A percentile compares a stretch with the other conserved stretches of the same genome.
Conservation (phyloP, 208 protist genomes). For the Kentomonas sorsogonicus region DNA sequence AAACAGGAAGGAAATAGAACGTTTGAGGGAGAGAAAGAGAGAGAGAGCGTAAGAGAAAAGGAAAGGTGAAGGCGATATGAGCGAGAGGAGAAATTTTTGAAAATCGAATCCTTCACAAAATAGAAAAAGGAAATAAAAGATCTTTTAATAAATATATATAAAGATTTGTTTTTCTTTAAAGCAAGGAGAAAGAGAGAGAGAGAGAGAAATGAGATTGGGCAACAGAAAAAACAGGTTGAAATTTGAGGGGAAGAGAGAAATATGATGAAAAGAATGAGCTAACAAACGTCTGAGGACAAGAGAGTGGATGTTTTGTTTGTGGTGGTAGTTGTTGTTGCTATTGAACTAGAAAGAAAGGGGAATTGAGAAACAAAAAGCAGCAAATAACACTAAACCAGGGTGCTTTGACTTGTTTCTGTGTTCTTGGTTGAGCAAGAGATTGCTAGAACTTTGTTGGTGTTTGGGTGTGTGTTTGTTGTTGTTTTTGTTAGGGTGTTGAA, state of each 20-base stretch:
- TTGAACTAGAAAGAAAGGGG: too few relatives aligned
- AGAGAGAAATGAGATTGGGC: neutral
- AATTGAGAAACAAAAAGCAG: too few relatives aligned
- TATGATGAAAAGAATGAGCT: neutral
- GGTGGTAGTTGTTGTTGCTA: neutral
- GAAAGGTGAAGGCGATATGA: too few relatives aligned
- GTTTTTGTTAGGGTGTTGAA: slow-evolving; percentile 1
- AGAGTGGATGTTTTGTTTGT: neutral
- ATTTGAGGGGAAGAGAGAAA: slow-evolving; percentile 3
- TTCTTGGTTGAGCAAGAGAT: too few relatives aligned
- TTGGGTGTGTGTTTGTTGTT: neutral
- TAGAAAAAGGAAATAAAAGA: neutral
- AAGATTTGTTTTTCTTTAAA: neutral
- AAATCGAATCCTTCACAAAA: too few relatives aligned
- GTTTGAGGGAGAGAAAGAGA: too few relatives aligned
- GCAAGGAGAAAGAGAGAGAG: slow-evolving; percentile 7
- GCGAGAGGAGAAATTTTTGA: too few relatives aligned
- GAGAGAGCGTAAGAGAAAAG: too few relatives aligned
- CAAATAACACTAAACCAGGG: too few relatives aligned
- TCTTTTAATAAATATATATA: neutral
- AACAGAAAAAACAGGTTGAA: slow-evolving; percentile 14
- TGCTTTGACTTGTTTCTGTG: too few relatives aligned
- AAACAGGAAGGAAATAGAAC: too few relatives aligned
- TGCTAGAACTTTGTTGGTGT: neutral
- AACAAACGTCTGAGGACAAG: too few relatives aligned